phyloP scores from a whole-genome alignment of 2,329 filamentous ascomycete genomes.

The Calonectria leucothoes region DNA sequence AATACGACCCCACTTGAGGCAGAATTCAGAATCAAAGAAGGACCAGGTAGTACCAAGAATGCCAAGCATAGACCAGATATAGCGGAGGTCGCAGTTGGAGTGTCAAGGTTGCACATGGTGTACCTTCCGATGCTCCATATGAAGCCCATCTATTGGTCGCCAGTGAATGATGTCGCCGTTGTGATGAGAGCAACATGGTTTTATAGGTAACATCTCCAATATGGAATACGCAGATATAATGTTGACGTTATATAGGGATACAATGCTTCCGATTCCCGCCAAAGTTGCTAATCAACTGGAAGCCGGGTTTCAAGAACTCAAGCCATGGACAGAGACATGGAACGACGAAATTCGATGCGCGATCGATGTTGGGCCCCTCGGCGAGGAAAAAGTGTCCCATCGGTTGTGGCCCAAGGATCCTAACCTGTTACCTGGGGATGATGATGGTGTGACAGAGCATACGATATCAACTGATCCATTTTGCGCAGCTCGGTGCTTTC shows the following conservation, averaged over 20 bases:
- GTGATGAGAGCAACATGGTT: slow-evolving; percentile 96
- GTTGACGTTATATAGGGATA: slow-evolving; percentile 66
- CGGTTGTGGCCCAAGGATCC: slow-evolving; percentile 78
- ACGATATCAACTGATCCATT: slow-evolving; percentile 65
- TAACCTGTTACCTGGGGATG: slow-evolving; percentile 32
- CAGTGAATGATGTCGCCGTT: slow-evolving; percentile 86
- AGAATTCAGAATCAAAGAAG: slow-evolving; percentile 12
- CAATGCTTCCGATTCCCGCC: slow-evolving; percentile 89
- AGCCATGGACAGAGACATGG: slow-evolving; percentile 93
- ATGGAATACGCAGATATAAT: no score
- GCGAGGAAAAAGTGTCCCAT: slow-evolving; percentile 91
- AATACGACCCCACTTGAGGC: slow-evolving; percentile 14
- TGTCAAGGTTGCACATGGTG: slow-evolving; percentile 91
- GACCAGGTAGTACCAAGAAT: slow-evolving; percentile 10
- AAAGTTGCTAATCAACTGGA: slow-evolving; percentile 92
- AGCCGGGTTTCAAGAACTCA: slow-evolving; percentile 86
- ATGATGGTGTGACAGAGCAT: slow-evolving; percentile 46
- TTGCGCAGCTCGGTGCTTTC: slow-evolving; percentile 70
- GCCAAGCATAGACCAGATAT: slow-evolving; percentile 41
- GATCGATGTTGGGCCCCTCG: slow-evolving; percentile 86
- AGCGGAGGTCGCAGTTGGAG: slow-evolving; percentile 81
- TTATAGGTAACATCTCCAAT: slow-evolving; percentile 69
- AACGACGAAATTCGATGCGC: slow-evolving; percentile 90
- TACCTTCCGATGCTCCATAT: slow-evolving; percentile 85
- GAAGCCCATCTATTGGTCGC: slow-evolving; percentile 98